Base-by-base conservation (phyloP, 768 basidiomycete genomes). In the Russula ochroleuca region DNA sequence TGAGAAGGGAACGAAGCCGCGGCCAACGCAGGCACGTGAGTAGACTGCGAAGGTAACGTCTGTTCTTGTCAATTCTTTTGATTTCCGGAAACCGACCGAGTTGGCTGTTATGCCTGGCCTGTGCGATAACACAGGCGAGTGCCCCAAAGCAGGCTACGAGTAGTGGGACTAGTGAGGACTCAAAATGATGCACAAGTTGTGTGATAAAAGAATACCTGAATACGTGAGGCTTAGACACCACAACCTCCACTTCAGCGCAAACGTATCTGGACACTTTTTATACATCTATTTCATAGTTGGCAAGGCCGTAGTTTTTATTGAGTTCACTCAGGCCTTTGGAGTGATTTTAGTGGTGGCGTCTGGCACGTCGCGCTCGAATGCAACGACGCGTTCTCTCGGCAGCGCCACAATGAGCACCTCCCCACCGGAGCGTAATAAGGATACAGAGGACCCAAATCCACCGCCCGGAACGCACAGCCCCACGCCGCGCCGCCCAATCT, bases 11-110 rank as follows among this genome's bases (percentile, higher is more conserved):
- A 31, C 38, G 3, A 50, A 57, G 25, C 23, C 58, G 21, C 33
- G 17, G 28, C 71, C 71, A 19, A 66, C 68, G 33, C 52, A 70
- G 33, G 67, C 69, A 25, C 62, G 67, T 28, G 57, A 68, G 35
- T 56, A 62, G 28, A 54, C 65, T 33, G 64, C 17, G 37, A 31
- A 67, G 64, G 66, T 67, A 28, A 37, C 17, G 66, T 47, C 14
- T 7, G 31, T 5, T 49, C 5, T 31, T 25, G 19, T 50, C 17
- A 25, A 31, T 40, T 48, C 45, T 15, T 19, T 19, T n/a, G 40
- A 15, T 21, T 28, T 17, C 37, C n/a, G 28, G 15, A 40, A 40
- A 43, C 40, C 37, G 23, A 45, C 41, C 0, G 41, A 8, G 10
- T 48, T 33, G 14, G 35, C 49, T 15, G 15, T 23, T 5, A 55